Percentiles rank a stretch among this genome's conserved stretches.
Evolutionary conservation across 2,329 filamentous ascomycete genomes (phyloP).

Genomic region (Tolypocladium tundrense): DNA sequence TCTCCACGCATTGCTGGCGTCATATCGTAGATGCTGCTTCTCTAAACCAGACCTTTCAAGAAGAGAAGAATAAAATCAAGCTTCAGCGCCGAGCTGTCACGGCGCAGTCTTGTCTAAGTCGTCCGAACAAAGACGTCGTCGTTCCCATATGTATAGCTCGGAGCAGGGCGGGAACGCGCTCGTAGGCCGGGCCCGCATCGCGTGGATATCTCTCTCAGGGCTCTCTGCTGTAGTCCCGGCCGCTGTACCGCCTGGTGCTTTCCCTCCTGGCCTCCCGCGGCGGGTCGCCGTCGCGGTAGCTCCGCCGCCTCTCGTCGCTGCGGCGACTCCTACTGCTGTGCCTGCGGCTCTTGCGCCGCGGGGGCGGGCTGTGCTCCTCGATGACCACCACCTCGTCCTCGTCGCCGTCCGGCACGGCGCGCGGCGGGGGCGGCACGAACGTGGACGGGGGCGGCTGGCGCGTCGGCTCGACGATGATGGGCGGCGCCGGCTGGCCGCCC

Average conservation of each 20-base stretch:
- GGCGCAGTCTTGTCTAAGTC: neutral
- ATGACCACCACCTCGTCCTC: conserved; percentile 29
- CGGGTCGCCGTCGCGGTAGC: neutral
- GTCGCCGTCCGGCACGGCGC: conserved; percentile 16
- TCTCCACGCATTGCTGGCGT: neutral
- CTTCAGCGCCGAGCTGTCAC: neutral
- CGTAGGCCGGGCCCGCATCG: neutral
- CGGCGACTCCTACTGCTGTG: conserved; percentile 6
- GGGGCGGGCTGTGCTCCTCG: conserved; percentile 17
- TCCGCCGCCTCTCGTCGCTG: neutral
- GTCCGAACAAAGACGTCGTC: neutral
- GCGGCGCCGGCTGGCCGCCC: conserved; percentile 1
- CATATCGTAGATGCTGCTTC: neutral
- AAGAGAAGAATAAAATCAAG: neutral
- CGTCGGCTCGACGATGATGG: conserved; percentile 17
- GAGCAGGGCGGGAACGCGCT: neutral
- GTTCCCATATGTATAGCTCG: neutral
- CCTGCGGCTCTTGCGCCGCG: conserved; percentile 11
- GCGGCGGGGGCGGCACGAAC: conserved; percentile 16
- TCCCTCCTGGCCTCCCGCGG: conserved; percentile 4
- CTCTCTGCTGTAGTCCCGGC: conserved; percentile 3
- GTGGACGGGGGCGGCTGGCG: conserved; percentile 13
- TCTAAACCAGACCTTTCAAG: neutral
- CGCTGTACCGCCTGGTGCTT: conserved; percentile 8
- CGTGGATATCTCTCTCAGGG: neutral